These are phyloP conservation scores for Asclepias syriaca DNA, from an alignment of 257 asterid genomes.

Conservation along the genomic window DNA sequence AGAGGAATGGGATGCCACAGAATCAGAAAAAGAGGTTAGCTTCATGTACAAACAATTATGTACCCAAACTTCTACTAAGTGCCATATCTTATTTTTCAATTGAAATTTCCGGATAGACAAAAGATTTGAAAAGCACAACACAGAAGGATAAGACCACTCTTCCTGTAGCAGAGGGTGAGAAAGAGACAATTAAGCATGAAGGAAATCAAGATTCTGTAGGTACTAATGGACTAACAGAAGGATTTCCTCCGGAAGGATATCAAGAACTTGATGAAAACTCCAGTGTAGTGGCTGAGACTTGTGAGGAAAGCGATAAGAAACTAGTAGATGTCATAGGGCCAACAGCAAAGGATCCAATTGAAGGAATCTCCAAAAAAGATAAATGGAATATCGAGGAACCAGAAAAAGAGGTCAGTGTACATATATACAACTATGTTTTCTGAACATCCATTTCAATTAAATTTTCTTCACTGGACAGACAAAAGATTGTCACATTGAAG, in stretches of 20 bases:
- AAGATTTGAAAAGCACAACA: not conserved
- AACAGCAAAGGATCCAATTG: not conserved
- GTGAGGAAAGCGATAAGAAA: not conserved
- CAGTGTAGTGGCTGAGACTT: not conserved
- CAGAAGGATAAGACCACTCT: not conserved
- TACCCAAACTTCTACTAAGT: not conserved
- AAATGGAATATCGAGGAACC: not conserved
- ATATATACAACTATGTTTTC: not conserved
- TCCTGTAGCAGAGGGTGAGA: not conserved
- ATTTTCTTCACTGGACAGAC: not conserved
- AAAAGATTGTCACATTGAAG: not conserved
- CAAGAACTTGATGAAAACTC: not conserved
- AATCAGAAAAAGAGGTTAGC: not conserved
- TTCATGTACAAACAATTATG: not conserved
- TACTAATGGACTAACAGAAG: not conserved
- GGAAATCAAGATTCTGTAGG: not conserved
- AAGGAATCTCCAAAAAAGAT: not conserved
- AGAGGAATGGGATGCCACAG: not conserved
- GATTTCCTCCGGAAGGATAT: not conserved
- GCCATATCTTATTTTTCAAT: not conserved
- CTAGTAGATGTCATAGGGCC: not conserved
- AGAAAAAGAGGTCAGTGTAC: slow-evolving; percentile 3
- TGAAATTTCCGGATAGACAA: not conserved
- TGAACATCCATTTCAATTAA: not conserved
- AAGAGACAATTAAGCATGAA: not conserved